A percentile compares a stretch with the other conserved stretches of the same genome.
These are phyloP conservation scores for Leccinum fallax DNA, from an alignment of 1,284 basidiomycete species.

Conservation along the genomic window DNA sequence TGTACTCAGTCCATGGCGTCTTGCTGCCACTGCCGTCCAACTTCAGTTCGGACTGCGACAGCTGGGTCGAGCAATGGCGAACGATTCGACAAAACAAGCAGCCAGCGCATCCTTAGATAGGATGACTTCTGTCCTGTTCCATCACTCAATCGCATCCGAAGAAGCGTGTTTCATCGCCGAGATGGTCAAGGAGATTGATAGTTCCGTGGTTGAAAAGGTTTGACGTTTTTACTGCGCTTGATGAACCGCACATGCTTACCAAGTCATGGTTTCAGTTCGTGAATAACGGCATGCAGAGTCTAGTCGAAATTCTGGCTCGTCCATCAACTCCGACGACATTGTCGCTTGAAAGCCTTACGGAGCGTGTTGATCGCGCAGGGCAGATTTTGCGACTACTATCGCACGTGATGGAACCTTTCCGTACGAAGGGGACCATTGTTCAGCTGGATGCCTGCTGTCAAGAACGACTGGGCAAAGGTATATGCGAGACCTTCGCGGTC, in stretches of 20 bases:
- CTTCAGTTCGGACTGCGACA: conserved; percentile 74
- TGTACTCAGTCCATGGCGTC: conserved; percentile 77
- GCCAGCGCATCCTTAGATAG: conserved; percentile 62
- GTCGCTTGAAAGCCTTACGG: conserved; percentile 35
- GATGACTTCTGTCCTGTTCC: conserved; percentile 65
- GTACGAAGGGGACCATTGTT: conserved; percentile 47
- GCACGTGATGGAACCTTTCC: conserved; percentile 65
- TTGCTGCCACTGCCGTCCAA: conserved; percentile 76
- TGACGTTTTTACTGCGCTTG: background rate
- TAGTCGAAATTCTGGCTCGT: conserved; percentile 56
- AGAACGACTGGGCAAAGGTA: conserved; percentile 51
- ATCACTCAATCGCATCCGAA: conserved; percentile 69
- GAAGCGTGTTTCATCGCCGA: conserved; percentile 80
- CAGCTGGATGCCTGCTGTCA: conserved; percentile 55
- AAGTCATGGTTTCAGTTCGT: conserved; percentile 55
- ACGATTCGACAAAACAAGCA: conserved; percentile 52
- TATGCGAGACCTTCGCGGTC: conserved; percentile 48
- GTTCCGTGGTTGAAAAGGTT: conserved; percentile 68
- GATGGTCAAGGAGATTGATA: conserved; percentile 69
- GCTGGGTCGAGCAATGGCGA: conserved; percentile 62
- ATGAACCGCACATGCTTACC: background rate
- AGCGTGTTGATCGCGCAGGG: conserved; percentile 56
- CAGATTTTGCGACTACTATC: conserved; percentile 72
- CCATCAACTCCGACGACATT: conserved; percentile 28
- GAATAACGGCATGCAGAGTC: conserved; percentile 69